phyloP scores from a whole-genome alignment of 257 asterid species.

The Lycium ferocissimum region DNA sequence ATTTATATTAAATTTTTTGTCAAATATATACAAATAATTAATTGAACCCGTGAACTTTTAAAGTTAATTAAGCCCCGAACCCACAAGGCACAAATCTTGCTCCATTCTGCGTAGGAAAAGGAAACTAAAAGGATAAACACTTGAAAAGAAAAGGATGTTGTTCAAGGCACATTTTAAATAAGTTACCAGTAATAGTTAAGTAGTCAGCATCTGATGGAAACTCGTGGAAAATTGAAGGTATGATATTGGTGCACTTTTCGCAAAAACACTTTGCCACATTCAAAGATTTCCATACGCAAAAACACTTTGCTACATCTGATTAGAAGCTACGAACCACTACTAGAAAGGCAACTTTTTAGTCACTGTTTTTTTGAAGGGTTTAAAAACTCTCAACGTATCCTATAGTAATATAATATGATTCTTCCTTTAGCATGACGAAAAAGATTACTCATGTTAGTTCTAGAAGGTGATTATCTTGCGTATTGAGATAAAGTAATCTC shows the following conservation, averaged over 20 bases:
- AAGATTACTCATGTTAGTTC: neutral
- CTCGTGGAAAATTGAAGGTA: neutral
- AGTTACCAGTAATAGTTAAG: neutral
- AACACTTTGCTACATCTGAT: neutral
- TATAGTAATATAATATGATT: neutral
- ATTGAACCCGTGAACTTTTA: too few relatives aligned
- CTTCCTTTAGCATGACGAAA: constrained; percentile 18
- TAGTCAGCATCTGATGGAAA: constrained; percentile 23
- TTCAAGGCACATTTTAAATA: neutral
- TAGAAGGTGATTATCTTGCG: neutral
- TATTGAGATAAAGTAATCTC: neutral
- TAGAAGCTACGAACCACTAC: neutral
- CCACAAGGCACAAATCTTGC: too few relatives aligned
- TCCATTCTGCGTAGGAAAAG: too few relatives aligned
- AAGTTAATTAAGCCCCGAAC: too few relatives aligned
- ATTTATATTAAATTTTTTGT: too few relatives aligned
- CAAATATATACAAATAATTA: too few relatives aligned
- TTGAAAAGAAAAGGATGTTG: neutral
- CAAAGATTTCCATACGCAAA: neutral
- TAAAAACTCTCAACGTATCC: constrained; percentile 14
- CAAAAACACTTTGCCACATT: neutral
- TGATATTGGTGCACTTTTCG: neutral
- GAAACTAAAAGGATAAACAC: neutral
- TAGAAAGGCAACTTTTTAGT: neutral
- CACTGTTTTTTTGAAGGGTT: neutral